phyloP scores from a whole-genome alignment of 768 basidiomycete genomes.

The Boletus barrowsii region DNA sequence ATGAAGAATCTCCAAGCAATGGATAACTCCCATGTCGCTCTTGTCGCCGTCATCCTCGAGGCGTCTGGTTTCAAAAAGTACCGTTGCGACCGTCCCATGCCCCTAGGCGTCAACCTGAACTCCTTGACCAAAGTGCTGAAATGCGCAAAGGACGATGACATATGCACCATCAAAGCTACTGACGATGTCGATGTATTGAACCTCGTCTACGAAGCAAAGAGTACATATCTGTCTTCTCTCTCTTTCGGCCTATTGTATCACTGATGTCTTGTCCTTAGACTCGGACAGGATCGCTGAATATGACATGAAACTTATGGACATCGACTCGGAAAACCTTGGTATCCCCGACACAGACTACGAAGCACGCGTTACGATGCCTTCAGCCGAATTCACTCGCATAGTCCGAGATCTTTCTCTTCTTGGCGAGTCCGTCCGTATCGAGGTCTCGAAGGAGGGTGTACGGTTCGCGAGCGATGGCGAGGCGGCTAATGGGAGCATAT shows the following conservation, averaged over 20 bases:
- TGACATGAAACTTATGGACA: slow-evolving; percentile 99
- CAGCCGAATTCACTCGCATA: slow-evolving; percentile 86
- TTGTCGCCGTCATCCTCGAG: slow-evolving; percentile 83
- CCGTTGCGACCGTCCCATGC: slow-evolving; percentile 94
- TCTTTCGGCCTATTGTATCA: not conserved
- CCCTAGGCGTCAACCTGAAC: slow-evolving; percentile 81
- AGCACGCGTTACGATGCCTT: slow-evolving; percentile 83
- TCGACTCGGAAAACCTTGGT: slow-evolving; percentile 89
- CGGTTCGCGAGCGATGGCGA: slow-evolving; percentile 93
- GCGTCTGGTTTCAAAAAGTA: slow-evolving; percentile 79
- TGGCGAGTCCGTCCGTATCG: slow-evolving; percentile 93
- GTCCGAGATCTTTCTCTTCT: slow-evolving; percentile 87
- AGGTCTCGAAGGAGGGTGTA: slow-evolving; percentile 94
- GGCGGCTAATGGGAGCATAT: slow-evolving; percentile 83
- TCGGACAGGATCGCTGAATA: slow-evolving; percentile 95
- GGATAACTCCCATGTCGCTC: slow-evolving; percentile 99
- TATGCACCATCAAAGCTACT: slow-evolving; percentile 83
- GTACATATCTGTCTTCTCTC: slow-evolving; percentile 43
- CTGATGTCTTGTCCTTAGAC: slow-evolving; percentile 42
- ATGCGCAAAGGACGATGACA: slow-evolving; percentile 95
- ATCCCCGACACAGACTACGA: slow-evolving; percentile 99
- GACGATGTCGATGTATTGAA: slow-evolving; percentile 90
- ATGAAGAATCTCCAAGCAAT: slow-evolving; percentile 88
- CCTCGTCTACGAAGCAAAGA: slow-evolving; percentile 85
- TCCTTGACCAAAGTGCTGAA: slow-evolving; percentile 94